phyloP scores from a whole-genome alignment of 2,329 filamentous ascomycete species.

The Aureobasidium pullulans region DNA sequence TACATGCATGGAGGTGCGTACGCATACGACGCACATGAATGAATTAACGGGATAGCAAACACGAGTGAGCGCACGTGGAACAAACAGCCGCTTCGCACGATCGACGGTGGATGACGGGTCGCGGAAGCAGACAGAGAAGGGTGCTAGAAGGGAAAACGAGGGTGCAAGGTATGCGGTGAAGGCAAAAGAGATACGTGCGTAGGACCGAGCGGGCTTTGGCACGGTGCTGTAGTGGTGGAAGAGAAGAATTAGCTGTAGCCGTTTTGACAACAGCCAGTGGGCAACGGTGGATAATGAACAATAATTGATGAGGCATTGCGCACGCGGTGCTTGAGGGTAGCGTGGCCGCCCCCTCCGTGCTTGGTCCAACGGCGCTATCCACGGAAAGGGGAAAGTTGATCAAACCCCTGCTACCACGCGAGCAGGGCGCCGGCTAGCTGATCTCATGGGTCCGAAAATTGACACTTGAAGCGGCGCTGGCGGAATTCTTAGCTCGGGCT shows the following conservation, averaged over 20 bases:
- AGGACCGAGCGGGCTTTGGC: neutral
- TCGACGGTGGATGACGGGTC: neutral
- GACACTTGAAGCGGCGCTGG: conserved; percentile 11
- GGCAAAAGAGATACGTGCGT: neutral
- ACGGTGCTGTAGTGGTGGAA: neutral
- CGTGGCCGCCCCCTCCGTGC: conserved; percentile 2
- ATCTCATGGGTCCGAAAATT: conserved; percentile 12
- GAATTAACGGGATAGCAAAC: neutral
- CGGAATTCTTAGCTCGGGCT: conserved; percentile 12
- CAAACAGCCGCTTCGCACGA: conserved; percentile 2
- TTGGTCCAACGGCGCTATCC: conserved; percentile 12
- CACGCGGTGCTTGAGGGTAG: conserved; percentile 7
- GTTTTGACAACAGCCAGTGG: conserved; percentile 6
- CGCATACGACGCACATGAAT: neutral
- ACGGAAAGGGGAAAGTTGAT: conserved; percentile 2
- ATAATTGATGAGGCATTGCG: conserved; percentile 12
- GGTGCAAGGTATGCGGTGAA: neutral
- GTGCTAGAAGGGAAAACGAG: neutral
- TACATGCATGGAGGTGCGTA: conserved; percentile 4
- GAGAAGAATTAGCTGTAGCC: conserved; percentile 2
- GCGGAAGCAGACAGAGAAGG: neutral
- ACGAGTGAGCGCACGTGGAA: conserved; percentile 3
- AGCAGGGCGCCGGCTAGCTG: conserved; percentile 11
- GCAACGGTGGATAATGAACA: conserved; percentile 13
- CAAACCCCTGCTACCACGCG: conserved; percentile 11